phyloP scores from a whole-genome alignment of 2,329 filamentous ascomycete genomes.

The Hysterium pulicare region DNA sequence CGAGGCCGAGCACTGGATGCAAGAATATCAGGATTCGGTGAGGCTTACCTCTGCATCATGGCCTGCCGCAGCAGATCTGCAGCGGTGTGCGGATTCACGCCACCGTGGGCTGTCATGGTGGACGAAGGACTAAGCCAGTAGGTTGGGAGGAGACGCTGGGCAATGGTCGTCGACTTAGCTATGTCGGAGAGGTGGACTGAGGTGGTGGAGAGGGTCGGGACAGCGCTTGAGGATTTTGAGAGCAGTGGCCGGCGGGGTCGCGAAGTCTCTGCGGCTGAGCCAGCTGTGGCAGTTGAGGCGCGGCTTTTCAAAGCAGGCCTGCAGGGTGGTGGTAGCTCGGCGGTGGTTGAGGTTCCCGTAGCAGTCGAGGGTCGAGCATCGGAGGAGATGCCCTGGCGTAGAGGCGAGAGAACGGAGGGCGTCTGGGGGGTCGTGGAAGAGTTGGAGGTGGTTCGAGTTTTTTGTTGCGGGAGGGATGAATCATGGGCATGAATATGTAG shows the following conservation, averaged over 20 bases:
- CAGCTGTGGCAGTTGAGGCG: conserved; percentile 50
- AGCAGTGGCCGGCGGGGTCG: conserved; percentile 28
- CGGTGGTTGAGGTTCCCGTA: background rate
- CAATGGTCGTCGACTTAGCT: background rate
- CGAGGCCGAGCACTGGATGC: background rate
- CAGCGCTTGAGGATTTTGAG: conserved; percentile 42
- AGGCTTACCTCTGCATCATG: conserved; percentile 56
- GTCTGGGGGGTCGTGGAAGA: background rate
- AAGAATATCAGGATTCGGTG: background rate
- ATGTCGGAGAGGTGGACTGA: conserved; percentile 17
- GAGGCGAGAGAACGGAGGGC: background rate
- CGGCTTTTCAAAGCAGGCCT: conserved; percentile 57
- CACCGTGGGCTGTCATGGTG: conserved; percentile 37
- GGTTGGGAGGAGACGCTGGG: conserved; percentile 22
- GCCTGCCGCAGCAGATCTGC: conserved; percentile 58
- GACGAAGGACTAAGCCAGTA: conserved; percentile 18
- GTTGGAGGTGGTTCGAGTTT: background rate
- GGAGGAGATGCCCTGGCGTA: background rate
- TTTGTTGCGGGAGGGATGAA: background rate
- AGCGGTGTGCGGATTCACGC: conserved; percentile 50
- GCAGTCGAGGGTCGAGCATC: conserved; percentile 1
- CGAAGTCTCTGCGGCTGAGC: conserved; percentile 19
- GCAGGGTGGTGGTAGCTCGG: background rate
- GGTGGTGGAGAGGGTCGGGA: conserved; percentile 43
- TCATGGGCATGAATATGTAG: too few relatives aligned